Conservation (phyloP, 73 alveolate species). For the Paramecium tetraurelia region DNA sequence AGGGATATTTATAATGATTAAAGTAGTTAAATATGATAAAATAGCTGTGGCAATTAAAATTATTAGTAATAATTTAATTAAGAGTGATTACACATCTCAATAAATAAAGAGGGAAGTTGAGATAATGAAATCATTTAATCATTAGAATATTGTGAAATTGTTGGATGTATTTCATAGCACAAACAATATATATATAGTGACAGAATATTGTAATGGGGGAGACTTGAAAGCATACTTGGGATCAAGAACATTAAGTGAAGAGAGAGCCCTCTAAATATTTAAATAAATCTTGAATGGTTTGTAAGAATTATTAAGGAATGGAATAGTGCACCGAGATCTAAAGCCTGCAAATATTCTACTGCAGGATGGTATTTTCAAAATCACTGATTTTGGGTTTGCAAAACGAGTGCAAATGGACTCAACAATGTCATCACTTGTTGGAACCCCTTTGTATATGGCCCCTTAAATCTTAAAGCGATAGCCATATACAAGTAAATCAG, state of each 20-base stretch:
- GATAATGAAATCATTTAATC: conserved; percentile 53
- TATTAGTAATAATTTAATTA: conserved; percentile 21
- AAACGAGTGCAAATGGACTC: conserved; percentile 41
- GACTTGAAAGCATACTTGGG: conserved; percentile 48
- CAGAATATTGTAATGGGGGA: conserved; percentile 63
- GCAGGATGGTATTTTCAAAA: conserved; percentile 54
- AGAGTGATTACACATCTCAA: conserved; percentile 51
- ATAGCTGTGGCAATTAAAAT: conserved; percentile 60
- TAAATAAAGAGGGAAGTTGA: conserved; percentile 44
- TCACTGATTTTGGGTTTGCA: conserved; percentile 69
- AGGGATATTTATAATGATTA: conserved; percentile 23
- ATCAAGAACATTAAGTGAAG: neutral
- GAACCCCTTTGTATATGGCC: conserved; percentile 85
- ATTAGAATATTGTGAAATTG: conserved; percentile 42
- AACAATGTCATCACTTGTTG: conserved; percentile 74
- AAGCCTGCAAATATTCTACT: conserved; percentile 61
- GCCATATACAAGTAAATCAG: conserved; percentile 79
- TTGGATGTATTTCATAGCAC: conserved; percentile 59
- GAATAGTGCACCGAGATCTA: conserved; percentile 58
- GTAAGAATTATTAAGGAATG: conserved; percentile 44
- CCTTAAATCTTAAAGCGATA: conserved; percentile 77
- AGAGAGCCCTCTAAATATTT: conserved; percentile 41
- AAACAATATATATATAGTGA: conserved; percentile 54
- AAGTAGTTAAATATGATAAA: neutral
- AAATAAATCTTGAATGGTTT: conserved; percentile 43